Conservation (phyloP, 306 rosid genomes). For the Dryas alaskensis region DNA sequence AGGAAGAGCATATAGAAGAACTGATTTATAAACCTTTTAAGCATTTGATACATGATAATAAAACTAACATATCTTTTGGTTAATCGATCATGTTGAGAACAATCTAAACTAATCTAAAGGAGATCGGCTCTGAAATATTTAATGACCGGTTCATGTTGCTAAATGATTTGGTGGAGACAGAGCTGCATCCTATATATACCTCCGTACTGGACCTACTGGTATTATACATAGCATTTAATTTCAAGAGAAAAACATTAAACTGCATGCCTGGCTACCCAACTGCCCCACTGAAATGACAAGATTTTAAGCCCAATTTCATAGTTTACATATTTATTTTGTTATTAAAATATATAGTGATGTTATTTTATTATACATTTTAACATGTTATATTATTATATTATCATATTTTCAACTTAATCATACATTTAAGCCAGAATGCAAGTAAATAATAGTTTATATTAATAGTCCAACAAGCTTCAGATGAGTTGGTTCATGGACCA, state of each 20-base stretch:
- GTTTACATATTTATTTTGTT: too few species aligned
- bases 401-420: too few species aligned
- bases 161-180: neutral
- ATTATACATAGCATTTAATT: neutral
- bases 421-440: too few species aligned
- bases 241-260: neutral
- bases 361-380: too few species aligned
- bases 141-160: neutral
- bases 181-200: neutral
- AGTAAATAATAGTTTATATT: too few species aligned
- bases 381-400: too few species aligned
- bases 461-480: neutral
- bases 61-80: too few species aligned
- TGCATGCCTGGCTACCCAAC: neutral
- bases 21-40: too few species aligned
- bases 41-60: too few species aligned
- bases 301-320: too few species aligned
- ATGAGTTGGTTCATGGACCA: neutral
- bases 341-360: too few species aligned
- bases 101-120: neutral
- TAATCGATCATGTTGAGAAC: neutral
- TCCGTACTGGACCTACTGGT: neutral
- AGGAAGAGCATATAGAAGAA: too few species aligned
- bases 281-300: neutral
- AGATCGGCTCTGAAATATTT: neutral